These are phyloP conservation scores for Cladophialophora chaetospira DNA, from an alignment of 2,329 filamentous ascomycete genomes.

Conservation along the genomic window DNA sequence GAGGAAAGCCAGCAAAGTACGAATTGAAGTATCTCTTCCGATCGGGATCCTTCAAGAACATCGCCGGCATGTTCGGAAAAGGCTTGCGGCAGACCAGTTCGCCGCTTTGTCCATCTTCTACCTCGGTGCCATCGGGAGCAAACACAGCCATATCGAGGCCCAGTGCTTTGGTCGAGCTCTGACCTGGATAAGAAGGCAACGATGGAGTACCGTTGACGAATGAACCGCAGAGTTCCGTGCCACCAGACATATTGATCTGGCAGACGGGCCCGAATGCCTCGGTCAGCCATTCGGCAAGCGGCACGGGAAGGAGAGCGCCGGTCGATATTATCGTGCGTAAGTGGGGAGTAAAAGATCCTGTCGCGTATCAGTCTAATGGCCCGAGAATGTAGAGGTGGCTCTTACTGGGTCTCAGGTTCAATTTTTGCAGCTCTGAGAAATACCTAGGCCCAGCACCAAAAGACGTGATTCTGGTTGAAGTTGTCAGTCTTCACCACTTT, in stretches of 20 bases:
- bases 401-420: constrained; percentile 10
- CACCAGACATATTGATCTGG: constrained; percentile 34
- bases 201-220: constrained; percentile 62
- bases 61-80: constrained; percentile 76
- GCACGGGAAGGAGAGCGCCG: constrained; percentile 16
- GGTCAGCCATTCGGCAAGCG: constrained; percentile 6
- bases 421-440: constrained; percentile 18
- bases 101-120: constrained; percentile 61
- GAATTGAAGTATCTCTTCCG: constrained; percentile 55
- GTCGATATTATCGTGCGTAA: constrained; percentile 15
- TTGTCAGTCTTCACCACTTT: background rate
- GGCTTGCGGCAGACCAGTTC: constrained; percentile 70
- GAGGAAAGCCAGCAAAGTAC: constrained; percentile 28
- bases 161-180: constrained; percentile 55
- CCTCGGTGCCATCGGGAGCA: background rate
- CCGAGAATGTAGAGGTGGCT: background rate
- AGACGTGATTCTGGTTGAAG: background rate
- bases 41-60: constrained; percentile 58
- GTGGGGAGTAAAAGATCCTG: constrained; percentile 37
- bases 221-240: constrained; percentile 36
- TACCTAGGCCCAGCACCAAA: constrained; percentile 19
- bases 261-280: constrained; percentile 18
- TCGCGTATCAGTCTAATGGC: background rate
- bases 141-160: constrained; percentile 40
- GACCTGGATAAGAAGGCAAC: constrained; percentile 63